phyloP scores from a whole-genome alignment of 257 asterid genomes.

The Nicotiana benthamiana region DNA sequence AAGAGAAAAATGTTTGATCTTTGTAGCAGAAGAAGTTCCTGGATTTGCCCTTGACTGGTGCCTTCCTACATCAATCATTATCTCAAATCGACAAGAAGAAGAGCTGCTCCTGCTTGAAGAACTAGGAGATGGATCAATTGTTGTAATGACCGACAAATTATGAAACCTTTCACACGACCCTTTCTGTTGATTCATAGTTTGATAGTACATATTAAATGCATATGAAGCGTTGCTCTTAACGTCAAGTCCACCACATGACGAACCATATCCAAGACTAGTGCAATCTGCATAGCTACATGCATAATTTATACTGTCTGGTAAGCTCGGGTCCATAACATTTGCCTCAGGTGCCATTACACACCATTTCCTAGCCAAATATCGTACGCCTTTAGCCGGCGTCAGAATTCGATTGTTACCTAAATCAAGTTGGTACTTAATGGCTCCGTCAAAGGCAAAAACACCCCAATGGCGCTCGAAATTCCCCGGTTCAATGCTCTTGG shows the following conservation, averaged over 20 bases:
- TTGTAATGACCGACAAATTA: slow-evolving; percentile 46
- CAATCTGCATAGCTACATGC: slow-evolving; percentile 87
- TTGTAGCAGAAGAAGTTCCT: slow-evolving; percentile 31
- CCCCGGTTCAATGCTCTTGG: slow-evolving; percentile 64
- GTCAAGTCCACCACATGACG: slow-evolving; percentile 61
- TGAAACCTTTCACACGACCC: slow-evolving; percentile 70
- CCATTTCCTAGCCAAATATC: slow-evolving; percentile 65
- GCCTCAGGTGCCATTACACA: slow-evolving; percentile 75
- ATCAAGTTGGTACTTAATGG: slow-evolving; percentile 53
- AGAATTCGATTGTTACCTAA: slow-evolving; percentile 46
- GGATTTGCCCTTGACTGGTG: slow-evolving; percentile 34
- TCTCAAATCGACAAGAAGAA: slow-evolving; percentile 50
- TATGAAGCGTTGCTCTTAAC: slow-evolving; percentile 57
- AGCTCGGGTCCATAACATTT: slow-evolving; percentile 34
- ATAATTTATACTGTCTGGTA: slow-evolving; percentile 27
- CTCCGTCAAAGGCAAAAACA: slow-evolving; percentile 63
- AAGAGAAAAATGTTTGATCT: slow-evolving; percentile 6
- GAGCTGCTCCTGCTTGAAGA: slow-evolving; percentile 12
- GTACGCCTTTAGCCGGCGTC: slow-evolving; percentile 76
- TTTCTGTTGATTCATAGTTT: slow-evolving; percentile 57
- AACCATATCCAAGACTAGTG: slow-evolving; percentile 83
- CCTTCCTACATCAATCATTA: slow-evolving; percentile 62
- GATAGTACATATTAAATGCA: slow-evolving; percentile 77
- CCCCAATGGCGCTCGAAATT: slow-evolving; percentile 97
- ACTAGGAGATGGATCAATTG: slow-evolving; percentile 63